Evolutionary conservation across 495 filamentous ascomycete species (phyloP), one percentile per base, ranked within the genome.

Genomic region (Neurospora intermedia): DNA sequence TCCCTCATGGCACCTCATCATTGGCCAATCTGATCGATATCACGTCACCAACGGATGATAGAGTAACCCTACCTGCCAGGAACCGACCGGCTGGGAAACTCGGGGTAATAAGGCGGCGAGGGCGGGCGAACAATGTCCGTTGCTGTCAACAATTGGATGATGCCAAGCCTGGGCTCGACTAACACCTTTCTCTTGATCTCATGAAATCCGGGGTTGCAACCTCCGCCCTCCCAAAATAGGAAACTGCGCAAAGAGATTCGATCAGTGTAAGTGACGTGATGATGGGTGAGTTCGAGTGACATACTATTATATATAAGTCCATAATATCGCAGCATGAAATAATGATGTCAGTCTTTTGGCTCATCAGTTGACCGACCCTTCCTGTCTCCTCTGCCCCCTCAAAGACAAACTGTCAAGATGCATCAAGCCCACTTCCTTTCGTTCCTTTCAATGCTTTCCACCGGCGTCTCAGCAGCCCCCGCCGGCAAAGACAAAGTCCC

Each of bases 401-500:
- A 38, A 3, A 31, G 27, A 3, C 27, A 66, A 35, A 18, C 2
- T 9, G 6, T 66, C 54, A 66, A 66, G 54, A 66, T 66, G 54
- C 54, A 31, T 66, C 54, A 66, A 35, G 23, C 2, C 27, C 54
- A 66, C 54, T 16, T 66, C 27, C 27, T 66, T 0, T 66, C 35
- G 0, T 9, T 43, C 10, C 27, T 66, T 15, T 35, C 15, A 42
- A 70, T 43, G 66, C 72, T 59, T 74, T 59, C n/a, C 10, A 18
- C 62, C 13, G 48, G 54, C 54, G 71, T 38, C 42, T 31, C 59
- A 42, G 71, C 62, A n/a, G 66, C 27, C 35, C 45, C 27, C 72
- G 76, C 27, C 70, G 76, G 35, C 41, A 40, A 43, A 2, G 71
- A 16, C 72, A 76, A 78, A 38, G 76, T 70, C 8, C 75, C 77